phyloP scores from a whole-genome alignment of 2,329 filamentous ascomycete species.

The Drechslerella coelobrocha region DNA sequence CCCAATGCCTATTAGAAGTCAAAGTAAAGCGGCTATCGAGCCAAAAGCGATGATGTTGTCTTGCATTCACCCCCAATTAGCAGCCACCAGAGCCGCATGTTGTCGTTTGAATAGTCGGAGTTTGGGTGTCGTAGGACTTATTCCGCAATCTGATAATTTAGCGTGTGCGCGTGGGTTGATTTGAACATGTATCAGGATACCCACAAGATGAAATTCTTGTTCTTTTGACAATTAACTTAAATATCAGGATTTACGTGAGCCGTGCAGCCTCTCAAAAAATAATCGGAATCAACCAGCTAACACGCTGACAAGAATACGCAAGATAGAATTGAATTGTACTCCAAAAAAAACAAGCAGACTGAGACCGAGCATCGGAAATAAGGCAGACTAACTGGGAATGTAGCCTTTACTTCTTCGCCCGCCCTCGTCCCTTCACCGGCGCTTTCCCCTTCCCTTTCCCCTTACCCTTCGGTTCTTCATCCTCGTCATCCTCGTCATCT shows the following conservation, averaged over 20 bases:
- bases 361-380: neutral
- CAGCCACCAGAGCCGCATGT: too few relatives aligned
- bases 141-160: too few relatives aligned
- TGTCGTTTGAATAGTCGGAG: too few relatives aligned
- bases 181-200: too few relatives aligned
- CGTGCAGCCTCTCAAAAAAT: too few relatives aligned
- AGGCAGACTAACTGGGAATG: neutral
- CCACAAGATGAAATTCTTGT: neutral
- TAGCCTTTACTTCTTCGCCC: conserved; percentile 36
- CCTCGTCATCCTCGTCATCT: conserved; percentile 36
- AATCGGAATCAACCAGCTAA: too few relatives aligned
- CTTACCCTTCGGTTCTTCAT: conserved; percentile 56
- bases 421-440: conserved; percentile 29
- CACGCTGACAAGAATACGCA: too few relatives aligned
- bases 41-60: conserved; percentile 35
- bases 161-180: neutral
- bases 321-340: neutral
- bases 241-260: too few relatives aligned
- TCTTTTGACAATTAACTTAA: neutral
- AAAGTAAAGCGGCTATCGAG: conserved; percentile 43
- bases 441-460: conserved; percentile 52
- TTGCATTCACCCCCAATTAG: too few relatives aligned
- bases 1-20: conserved; percentile 19
- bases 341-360: neutral
- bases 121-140: too few relatives aligned